A percentile compares a stretch with the other conserved stretches of the same genome.
phyloP scores from a whole-genome alignment of 2,329 filamentous ascomycete species.

The Arthrobotrys pseudoclavata region DNA sequence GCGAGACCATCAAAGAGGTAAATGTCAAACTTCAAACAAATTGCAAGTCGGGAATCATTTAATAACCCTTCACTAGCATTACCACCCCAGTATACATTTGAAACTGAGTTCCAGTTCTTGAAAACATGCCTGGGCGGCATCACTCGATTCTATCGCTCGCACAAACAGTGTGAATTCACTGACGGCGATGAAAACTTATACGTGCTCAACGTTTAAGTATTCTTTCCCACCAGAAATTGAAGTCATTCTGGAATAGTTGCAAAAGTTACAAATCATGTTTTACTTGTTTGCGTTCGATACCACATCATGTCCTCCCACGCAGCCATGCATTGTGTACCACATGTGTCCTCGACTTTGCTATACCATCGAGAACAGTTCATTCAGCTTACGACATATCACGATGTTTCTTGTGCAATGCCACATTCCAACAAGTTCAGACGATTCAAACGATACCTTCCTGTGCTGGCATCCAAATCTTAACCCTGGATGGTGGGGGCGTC shows the following conservation, averaged over 20 bases:
- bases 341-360: not conserved
- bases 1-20: conserved; percentile 1
- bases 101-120: not conserved
- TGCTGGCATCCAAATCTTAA: conserved; percentile 20
- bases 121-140: conserved; percentile 8
- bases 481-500: conserved; percentile 32
- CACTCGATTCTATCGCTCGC: not conserved
- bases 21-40: not conserved
- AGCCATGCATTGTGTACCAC: not conserved
- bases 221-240: not conserved
- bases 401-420: not conserved
- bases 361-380: not conserved
- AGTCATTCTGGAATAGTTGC: not conserved
- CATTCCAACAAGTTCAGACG: not conserved
- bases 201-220: not conserved
- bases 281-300: not conserved
- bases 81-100: conserved; percentile 2
- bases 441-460: conserved; percentile 8
- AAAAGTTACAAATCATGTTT: conserved; percentile 1
- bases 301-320: not conserved
- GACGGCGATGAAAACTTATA: not conserved
- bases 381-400: conserved; percentile 3
- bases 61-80: not conserved
- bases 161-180: conserved; percentile 7
- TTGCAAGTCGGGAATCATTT: not conserved